Evolutionary conservation across 768 basidiomycete genomes (phyloP).

Genomic region (Xanthoconium stramineum): DNA sequence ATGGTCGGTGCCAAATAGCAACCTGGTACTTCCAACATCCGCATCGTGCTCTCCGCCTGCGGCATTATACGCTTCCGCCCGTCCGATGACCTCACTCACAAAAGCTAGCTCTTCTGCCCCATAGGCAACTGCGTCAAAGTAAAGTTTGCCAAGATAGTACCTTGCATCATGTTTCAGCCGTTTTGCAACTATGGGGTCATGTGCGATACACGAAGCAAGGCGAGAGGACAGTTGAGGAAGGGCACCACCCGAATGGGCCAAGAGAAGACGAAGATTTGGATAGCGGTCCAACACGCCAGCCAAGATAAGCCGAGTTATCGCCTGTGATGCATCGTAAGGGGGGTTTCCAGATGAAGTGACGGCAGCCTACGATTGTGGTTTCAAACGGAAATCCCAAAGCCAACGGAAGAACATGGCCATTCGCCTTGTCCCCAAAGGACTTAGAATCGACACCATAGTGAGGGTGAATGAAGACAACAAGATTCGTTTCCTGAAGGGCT

Average conservation of each 20-base stretch:
- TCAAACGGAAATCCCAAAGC: conserved; percentile 90
- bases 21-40: conserved; percentile 49
- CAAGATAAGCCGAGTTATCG: conserved; percentile 76
- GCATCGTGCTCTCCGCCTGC: conserved; percentile 31
- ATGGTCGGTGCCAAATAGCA: conserved; percentile 86
- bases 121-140: conserved; percentile 86
- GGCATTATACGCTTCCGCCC: conserved; percentile 49
- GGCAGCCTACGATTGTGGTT: conserved; percentile 69
- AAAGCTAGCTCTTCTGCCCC: conserved; percentile 83
- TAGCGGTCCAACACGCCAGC: conserved; percentile 78
- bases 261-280: conserved; percentile 69
- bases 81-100: conserved; percentile 64
- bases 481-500: conserved; percentile 63
- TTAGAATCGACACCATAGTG: conserved; percentile 79
- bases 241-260: conserved; percentile 86
- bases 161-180: conserved; percentile 79
- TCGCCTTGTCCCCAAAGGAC: conserved; percentile 72
- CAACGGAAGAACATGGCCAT: conserved; percentile 85
- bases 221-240: conserved; percentile 82
- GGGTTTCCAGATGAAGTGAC: background rate
- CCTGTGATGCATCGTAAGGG: conserved; percentile 34
- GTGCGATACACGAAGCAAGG: conserved; percentile 78
- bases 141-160: conserved; percentile 77
- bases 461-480: conserved; percentile 83
- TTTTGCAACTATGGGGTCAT: conserved; percentile 76